These are phyloP conservation scores for Entomortierella parvispora DNA, from an alignment of 192 early-diverging fungal genomes.

Conservation along the genomic window DNA sequence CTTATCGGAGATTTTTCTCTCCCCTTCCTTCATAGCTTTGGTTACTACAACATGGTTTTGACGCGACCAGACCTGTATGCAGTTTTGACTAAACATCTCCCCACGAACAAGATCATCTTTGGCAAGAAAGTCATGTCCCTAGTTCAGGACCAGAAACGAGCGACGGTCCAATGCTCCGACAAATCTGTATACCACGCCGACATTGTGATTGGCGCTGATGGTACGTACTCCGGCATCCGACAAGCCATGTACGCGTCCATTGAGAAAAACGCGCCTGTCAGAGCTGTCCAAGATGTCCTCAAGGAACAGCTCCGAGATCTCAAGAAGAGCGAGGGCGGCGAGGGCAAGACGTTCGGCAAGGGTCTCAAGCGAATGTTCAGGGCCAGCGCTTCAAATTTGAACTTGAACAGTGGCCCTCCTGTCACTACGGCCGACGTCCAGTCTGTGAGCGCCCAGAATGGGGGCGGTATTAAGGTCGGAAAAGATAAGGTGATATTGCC, in stretches of 20 bases:
- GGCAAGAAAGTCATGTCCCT: conserved; percentile 28
- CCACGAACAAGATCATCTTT: conserved; percentile 18
- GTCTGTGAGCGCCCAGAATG: no score
- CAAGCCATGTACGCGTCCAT: conserved; percentile 22
- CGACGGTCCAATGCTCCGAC: conserved; percentile 28
- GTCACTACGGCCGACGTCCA: no score
- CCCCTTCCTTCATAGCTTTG: conserved; percentile 2
- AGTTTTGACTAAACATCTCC: conserved; percentile 17
- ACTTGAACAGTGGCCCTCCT: no score
- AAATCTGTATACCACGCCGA: conserved; percentile 30
- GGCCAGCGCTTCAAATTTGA: no score
- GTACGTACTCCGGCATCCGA: conserved; percentile 36
- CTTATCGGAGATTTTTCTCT: not conserved
- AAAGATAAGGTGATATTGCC: not conserved
- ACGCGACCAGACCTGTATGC: conserved; percentile 18
- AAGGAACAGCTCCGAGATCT: not conserved
- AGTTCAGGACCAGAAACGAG: conserved; percentile 14
- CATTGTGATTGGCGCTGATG: conserved; percentile 51
- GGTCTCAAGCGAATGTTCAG: no score
- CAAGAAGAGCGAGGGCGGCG: no score
- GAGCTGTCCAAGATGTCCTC: not conserved
- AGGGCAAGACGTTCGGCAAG: no score
- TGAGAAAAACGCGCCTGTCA: not conserved
- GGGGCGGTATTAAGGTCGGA: not conserved
- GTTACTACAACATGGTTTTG: conserved; percentile 23